Evolutionary conservation across 2,329 filamentous ascomycete species (phyloP).

Genomic region (Kalmusia sp.): DNA sequence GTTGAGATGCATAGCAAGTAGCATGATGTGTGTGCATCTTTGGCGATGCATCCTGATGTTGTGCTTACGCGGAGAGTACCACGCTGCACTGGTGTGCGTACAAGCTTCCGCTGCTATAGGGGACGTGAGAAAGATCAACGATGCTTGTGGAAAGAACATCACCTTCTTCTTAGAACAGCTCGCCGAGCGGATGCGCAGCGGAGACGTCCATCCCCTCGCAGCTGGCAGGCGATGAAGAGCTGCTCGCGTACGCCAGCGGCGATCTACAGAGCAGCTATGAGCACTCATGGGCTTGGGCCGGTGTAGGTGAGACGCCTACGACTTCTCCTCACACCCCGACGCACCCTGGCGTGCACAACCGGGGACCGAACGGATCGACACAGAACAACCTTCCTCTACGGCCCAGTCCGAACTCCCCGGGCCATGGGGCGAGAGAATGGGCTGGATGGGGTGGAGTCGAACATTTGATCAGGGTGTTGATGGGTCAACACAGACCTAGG

Average conservation of each 20-base stretch:
- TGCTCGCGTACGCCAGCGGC: constrained; percentile 83
- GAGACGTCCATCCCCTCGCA: constrained; percentile 46
- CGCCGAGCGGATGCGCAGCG: constrained; percentile 60
- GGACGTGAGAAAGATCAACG: constrained; percentile 73
- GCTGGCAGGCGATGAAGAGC: constrained; percentile 78
- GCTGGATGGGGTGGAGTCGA: constrained; percentile 82
- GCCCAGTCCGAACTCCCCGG: constrained; percentile 60
- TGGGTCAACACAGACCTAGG: constrained; percentile 53
- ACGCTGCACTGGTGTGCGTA: constrained; percentile 75
- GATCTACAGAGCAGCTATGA: constrained; percentile 84
- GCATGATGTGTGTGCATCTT: constrained; percentile 80
- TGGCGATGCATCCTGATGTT: constrained; percentile 87
- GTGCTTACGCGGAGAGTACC: constrained; percentile 75
- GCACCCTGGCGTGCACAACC: constrained; percentile 21
- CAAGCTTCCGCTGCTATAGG: constrained; percentile 75
- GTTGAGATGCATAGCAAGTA: constrained; percentile 72
- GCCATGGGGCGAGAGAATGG: constrained; percentile 72
- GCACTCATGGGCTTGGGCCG: constrained; percentile 81
- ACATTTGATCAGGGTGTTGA: constrained; percentile 64
- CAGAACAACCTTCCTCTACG: constrained; percentile 55
- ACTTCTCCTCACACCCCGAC: constrained; percentile 11
- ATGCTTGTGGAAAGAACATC: constrained; percentile 80
- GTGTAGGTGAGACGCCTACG: constrained; percentile 46
- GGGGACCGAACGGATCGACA: constrained; percentile 33
- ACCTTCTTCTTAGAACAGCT: constrained; percentile 79